Base-by-base conservation (phyloP, 495 filamentous ascomycete genomes). In the Pseudotulostoma volvatum region DNA sequence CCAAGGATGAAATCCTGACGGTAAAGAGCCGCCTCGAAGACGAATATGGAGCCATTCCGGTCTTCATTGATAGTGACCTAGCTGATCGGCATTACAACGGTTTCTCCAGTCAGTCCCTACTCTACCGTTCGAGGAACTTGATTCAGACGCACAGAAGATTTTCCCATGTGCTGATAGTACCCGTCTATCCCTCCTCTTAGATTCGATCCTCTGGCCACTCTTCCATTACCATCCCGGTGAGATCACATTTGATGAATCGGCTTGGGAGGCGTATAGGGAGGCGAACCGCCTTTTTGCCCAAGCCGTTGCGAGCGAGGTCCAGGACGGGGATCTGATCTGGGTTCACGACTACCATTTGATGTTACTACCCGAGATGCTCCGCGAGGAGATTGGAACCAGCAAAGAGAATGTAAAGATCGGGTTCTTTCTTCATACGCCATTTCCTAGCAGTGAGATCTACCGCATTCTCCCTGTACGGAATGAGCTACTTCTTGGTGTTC, bases 171-270 rank as follows among this genome's bases (percentile, higher is more conserved):
- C 20, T 45, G 7, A 28, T n/a, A 15, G 21, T 3, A 19, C 31
- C 35, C 21, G 19, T 16, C 23, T 33, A 28, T 9, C 21, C 25
- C 36, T 13, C 32, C 15, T 42, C 4, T 9, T 48, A 86, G 84
- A 92, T 52, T 82, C 79, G 1, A 88, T 88, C 47, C 70, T 92
- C 9, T 92, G 84, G 84, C 84, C 84, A 7, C 68, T 92, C 5
- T 81, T 92, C 55, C 84, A 90, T 59, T 92, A 92, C 56, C 84
- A 92, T 48, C 83, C 84, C 21, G 83, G 82, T 42, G 83, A 88
- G 63, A 84, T 88, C 43, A 85, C 79, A 25, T 92, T 92, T 51
- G 80, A 86, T 57, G 84, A 92, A 57, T 73, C 70, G 18, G 74
- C 78, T 5, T 92, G 84, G 84, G 64, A 71, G 4, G 84, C 82